phyloP scores from a whole-genome alignment of 257 asterid species.

The Plantago ovata region DNA sequence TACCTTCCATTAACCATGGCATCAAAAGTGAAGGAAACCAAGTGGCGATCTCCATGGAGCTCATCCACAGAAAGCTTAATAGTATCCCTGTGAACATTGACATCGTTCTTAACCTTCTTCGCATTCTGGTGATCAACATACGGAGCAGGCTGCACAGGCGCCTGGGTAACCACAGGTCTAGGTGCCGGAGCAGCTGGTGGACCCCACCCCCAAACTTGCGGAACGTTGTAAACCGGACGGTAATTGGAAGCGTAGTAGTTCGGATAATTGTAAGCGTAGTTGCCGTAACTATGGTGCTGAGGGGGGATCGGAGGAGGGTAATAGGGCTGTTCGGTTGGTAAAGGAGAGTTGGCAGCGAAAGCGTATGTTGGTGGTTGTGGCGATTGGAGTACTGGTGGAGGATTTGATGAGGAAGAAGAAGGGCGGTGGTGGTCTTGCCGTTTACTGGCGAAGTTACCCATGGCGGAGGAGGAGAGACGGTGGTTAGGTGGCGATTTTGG shows the following conservation, averaged over 20 bases:
- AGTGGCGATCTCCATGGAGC: constrained; percentile 43
- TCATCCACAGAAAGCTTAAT: constrained; percentile 61
- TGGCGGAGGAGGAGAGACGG: constrained; percentile 7
- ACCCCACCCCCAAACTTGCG: constrained; percentile 50
- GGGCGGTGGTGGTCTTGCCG: constrained; percentile 36
- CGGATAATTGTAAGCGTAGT: constrained; percentile 32
- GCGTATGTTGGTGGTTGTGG: constrained; percentile 36
- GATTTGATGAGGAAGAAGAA: constrained; percentile 21
- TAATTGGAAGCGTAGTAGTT: constrained; percentile 27
- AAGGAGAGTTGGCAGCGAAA: constrained; percentile 50
- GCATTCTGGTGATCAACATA: constrained; percentile 81
- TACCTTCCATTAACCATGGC: constrained; percentile 92
- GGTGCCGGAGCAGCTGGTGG: constrained; percentile 28
- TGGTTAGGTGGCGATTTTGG: not conserved
- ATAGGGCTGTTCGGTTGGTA: constrained; percentile 25
- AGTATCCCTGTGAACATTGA: constrained; percentile 81
- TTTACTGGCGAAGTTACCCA: constrained; percentile 68
- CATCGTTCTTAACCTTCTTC: constrained; percentile 79
- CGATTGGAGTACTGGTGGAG: constrained; percentile 23
- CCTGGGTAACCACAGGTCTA: not conserved
- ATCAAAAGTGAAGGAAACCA: constrained; percentile 82
- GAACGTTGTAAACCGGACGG: constrained; percentile 15
- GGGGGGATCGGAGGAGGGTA: constrained; percentile 1
- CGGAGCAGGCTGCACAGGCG: constrained; percentile 44
- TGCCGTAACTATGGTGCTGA: constrained; percentile 15